Conservation (phyloP, 129 eudicot species). For the Centella asiatica region DNA sequence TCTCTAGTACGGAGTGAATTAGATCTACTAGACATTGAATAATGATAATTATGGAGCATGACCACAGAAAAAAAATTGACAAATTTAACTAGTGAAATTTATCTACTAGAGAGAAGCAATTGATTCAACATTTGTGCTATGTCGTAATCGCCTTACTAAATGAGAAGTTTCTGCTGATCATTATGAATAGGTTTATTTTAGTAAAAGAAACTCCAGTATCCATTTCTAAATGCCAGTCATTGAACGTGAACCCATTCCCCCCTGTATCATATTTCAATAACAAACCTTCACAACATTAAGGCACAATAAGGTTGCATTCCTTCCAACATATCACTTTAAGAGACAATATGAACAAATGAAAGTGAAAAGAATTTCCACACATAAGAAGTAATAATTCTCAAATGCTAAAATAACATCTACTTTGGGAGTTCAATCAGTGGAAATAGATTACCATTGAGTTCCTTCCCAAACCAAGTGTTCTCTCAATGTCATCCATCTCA, state of each 20-base stretch:
- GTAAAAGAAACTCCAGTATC: too few species aligned
- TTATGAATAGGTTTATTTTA: too few species aligned
- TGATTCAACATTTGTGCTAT: neutral
- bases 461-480: slow-evolving; percentile 87
- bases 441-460: slow-evolving; percentile 68
- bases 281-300: slow-evolving; percentile 9
- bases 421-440: neutral
- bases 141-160: neutral
- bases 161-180: neutral
- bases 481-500: slow-evolving; percentile 94
- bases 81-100: neutral
- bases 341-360: neutral
- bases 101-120: neutral
- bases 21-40: too few species aligned
- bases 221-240: too few species aligned
- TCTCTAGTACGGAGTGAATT: too few species aligned
- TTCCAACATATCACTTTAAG: neutral
- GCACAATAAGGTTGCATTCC: neutral
- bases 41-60: neutral
- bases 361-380: too few species aligned
- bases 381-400: neutral
- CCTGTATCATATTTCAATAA: neutral
- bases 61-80: neutral
- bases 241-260: too few species aligned
- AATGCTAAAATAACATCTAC: neutral